Evolutionary conservation across 441 rosid genomes (phyloP).

Genomic region (Aleurites moluccanus): DNA sequence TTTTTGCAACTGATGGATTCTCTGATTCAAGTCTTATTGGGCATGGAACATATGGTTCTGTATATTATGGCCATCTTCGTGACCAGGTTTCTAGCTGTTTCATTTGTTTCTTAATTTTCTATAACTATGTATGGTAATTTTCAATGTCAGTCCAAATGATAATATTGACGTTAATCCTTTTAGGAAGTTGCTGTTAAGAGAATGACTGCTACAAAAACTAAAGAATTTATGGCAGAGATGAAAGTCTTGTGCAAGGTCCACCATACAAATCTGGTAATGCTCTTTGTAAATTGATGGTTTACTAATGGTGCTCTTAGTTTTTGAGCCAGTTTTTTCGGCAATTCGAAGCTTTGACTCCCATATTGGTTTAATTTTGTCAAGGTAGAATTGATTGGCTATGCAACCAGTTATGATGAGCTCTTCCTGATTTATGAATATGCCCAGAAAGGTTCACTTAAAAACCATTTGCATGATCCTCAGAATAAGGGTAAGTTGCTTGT

Average conservation of each 20-base stretch:
- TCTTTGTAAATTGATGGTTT: slow-evolving; percentile 6
- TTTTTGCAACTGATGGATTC: slow-evolving; percentile 78
- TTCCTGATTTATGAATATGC: slow-evolving; percentile 91
- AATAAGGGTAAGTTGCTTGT: slow-evolving; percentile 62
- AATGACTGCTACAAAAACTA: slow-evolving; percentile 94
- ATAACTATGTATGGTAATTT: background rate
- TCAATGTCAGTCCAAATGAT: background rate
- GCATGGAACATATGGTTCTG: slow-evolving; percentile 91
- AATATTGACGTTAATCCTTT: slow-evolving; percentile 23
- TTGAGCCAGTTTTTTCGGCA: slow-evolving; percentile 9
- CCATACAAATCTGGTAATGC: slow-evolving; percentile 87
- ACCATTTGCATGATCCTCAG: slow-evolving; percentile 88
- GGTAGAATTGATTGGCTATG: slow-evolving; percentile 98
- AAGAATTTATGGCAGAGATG: slow-evolving; percentile 95
- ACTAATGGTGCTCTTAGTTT: background rate
- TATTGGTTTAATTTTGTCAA: slow-evolving; percentile 48
- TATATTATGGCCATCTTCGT: slow-evolving; percentile 67
- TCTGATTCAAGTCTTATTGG: slow-evolving; percentile 88
- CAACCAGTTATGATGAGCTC: slow-evolving; percentile 74
- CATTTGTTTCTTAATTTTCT: slow-evolving; percentile 1
- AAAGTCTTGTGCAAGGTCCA: slow-evolving; percentile 96
- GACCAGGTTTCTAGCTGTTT: slow-evolving; percentile 61
- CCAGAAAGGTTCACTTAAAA: slow-evolving; percentile 82
- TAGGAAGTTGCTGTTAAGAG: slow-evolving; percentile 94
- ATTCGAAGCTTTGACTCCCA: slow-evolving; percentile 28